phyloP scores from a whole-genome alignment of 2,329 filamentous ascomycete species.

The Lomentospora prolificans region DNA sequence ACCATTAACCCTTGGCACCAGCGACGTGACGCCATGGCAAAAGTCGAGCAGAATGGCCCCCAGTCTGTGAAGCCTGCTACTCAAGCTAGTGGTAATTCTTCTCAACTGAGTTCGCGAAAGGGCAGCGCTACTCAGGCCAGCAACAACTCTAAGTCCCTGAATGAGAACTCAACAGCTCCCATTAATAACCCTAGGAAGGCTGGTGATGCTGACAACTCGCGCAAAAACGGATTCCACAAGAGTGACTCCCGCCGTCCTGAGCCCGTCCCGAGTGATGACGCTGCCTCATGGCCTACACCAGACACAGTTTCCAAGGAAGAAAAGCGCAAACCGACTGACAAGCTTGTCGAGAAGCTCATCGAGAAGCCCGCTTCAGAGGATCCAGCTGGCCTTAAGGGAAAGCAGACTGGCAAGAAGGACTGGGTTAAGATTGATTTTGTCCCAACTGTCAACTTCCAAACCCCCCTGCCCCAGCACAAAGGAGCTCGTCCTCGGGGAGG shows the following conservation, averaged over 20 bases:
- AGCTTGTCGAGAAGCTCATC: slow-evolving; percentile 44
- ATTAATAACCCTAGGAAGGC: slow-evolving; percentile 32
- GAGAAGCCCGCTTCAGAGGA: slow-evolving; percentile 57
- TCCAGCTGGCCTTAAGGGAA: slow-evolving; percentile 30
- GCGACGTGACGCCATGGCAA: slow-evolving; percentile 57
- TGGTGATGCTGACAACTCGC: slow-evolving; percentile 25
- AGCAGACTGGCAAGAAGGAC: slow-evolving; percentile 60
- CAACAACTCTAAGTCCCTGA: slow-evolving; percentile 13
- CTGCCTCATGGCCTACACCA: slow-evolving; percentile 81
- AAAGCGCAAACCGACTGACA: slow-evolving; percentile 61
- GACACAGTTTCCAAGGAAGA: slow-evolving; percentile 63
- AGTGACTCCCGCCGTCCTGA: slow-evolving; percentile 23
- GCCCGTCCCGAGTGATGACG: slow-evolving; percentile 35
- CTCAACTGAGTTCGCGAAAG: slow-evolving; percentile 18
- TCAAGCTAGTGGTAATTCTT: slow-evolving; percentile 14
- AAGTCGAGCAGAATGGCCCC: slow-evolving; percentile 26
- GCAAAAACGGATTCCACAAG: slow-evolving; percentile 24
- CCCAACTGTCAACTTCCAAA: slow-evolving; percentile 78
- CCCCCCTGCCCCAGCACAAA: slow-evolving; percentile 54
- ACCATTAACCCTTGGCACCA: slow-evolving; percentile 82
- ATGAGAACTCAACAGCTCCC: slow-evolving; percentile 21
- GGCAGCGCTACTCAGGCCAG: slow-evolving; percentile 14
- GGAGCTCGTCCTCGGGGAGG: slow-evolving; percentile 41
- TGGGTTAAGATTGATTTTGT: slow-evolving; percentile 80
- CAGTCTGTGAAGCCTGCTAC: slow-evolving; percentile 6